Evolutionary conservation across 306 rosid genomes (phyloP), one percentile per base, ranked within the genome.

Genomic region (Quercus cerris): DNA sequence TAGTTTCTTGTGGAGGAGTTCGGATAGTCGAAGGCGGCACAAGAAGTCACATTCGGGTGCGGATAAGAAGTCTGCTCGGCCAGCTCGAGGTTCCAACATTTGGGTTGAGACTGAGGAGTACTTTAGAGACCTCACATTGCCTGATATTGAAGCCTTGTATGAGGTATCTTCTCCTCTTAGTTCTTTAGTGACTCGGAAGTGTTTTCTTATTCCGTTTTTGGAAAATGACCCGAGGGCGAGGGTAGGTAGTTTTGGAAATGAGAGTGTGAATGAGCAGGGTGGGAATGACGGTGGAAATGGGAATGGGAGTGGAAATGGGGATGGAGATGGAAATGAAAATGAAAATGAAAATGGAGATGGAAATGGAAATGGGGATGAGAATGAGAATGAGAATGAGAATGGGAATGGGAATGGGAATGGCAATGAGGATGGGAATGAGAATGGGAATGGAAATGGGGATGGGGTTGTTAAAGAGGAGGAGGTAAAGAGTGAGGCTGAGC

Each of bases 51-150:
- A 89, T 77, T 70, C 91, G 1, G 87, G 88, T 1, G 87, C 88
- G 10, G 92, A 87, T 13, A 95, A 90, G 89, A 93, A 93, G 86
- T 84, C 89, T 2, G 84, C 94, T 64, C 82, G 95, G 81, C 81
- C 75, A 17, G 66, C 87, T 0, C 90, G 83, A 5, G 78, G 72
- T 38, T 78, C 85, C 61, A 90, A 77, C 83, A 72, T 96, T 73
- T 96, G 99, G 99, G 79, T 19, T 14, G 91, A 93, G 84, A 91
- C 91, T 0, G 97, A 89, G 81, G 94, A 87, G 33, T 96, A 85
- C 86, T 93, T 96, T 46, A 89, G 98, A 69, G 91, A 89, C 80
- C 77, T 96, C 84, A 82, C 85, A 23, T 75, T 90, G 88, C 25
- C 84, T 27, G 98, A 96, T 83, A 79, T 91, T 7, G 98, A 90